A percentile compares a stretch with the other conserved stretches of the same genome.
Conservation (phyloP, 805 yeast genomes). For the Cyberlindnera euphorbiiphila region DNA sequence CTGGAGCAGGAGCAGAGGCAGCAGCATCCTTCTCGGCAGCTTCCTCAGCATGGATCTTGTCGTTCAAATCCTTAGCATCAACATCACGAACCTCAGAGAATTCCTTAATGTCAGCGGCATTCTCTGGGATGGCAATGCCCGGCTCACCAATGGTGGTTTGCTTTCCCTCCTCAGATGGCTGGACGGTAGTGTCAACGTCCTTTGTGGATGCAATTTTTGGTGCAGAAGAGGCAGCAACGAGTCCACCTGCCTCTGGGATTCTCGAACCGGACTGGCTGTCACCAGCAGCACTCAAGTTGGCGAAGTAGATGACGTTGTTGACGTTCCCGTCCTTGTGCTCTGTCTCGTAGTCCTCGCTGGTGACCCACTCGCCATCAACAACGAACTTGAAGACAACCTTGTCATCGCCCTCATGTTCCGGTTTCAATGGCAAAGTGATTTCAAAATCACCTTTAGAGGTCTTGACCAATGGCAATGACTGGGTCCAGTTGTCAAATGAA, state of each 20-base stretch:
- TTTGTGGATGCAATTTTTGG: slow-evolving; percentile 34
- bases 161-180: slow-evolving; percentile 39
- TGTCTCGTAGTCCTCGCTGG: slow-evolving; percentile 38
- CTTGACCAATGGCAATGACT: slow-evolving; percentile 56
- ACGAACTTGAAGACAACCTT: slow-evolving; percentile 51
- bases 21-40: slow-evolving; percentile 9
- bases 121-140: slow-evolving; percentile 59
- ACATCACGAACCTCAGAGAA: slow-evolving; percentile 47
- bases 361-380: slow-evolving; percentile 67
- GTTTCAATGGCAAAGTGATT: slow-evolving; percentile 51
- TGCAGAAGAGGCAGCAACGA: slow-evolving; percentile 23
- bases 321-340: slow-evolving; percentile 38
- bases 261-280: slow-evolving; percentile 15
- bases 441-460: slow-evolving; percentile 58
- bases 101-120: slow-evolving; percentile 55
- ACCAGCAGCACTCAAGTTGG: slow-evolving; percentile 19
- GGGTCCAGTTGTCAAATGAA: slow-evolving; percentile 65
- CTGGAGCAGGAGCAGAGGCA: background rate
- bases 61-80: slow-evolving; percentile 48
- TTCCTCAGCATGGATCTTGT: slow-evolving; percentile 13
- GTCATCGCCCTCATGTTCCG: slow-evolving; percentile 30
- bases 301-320: slow-evolving; percentile 34
- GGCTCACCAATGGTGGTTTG: slow-evolving; percentile 58
- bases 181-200: slow-evolving; percentile 28
- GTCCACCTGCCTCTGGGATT: slow-evolving; percentile 48